Base-by-base conservation (phyloP, 495 filamentous ascomycete species). In the Aspergillus cavernicola region DNA sequence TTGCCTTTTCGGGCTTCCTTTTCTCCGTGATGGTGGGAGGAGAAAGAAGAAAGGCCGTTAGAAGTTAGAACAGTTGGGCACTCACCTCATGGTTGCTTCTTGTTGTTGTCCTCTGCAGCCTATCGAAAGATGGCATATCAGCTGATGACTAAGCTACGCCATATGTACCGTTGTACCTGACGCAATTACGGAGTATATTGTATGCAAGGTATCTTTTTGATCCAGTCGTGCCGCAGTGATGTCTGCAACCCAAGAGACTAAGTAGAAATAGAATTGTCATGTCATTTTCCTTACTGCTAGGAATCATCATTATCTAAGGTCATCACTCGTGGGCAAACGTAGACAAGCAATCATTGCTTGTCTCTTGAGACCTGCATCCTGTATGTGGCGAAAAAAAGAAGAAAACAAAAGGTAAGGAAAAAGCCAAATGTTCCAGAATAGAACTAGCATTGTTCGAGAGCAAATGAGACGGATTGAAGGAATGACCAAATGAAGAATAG, bases 131-230 rank as follows among this genome's bases (percentile, higher is more conserved):
- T 13, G 7, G 35, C 22, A 29, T 23, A 24, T 22, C 36, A 6
- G 24, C 4, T 4, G 51, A 23, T 58, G 56, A 58, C 51, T 58
- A 52, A 58, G 45, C 56, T 28, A n/a, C 24, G 24, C 24, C 9
- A 9, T 28, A 28, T n/a, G n/a, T n/a, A n/a, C n/a, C n/a, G n/a
- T n/a, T n/a, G n/a, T n/a, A n/a, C n/a, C n/a, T n/a, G n/a, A n/a
- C n/a, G n/a, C n/a, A n/a, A n/a, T n/a, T n/a, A n/a, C n/a, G n/a
- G n/a, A n/a, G n/a, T n/a, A n/a, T n/a, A n/a, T n/a, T 16, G 16
- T 29, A 44, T 44, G 41, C 26, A 44, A 19, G 41, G 15, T 28
- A 31, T 44, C 41, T 28, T 44, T 44, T 38, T 38, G 13, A 35
- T 15, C 35, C 35, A 18, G 35, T 8, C 16, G 35, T 38, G 4